Conservation (phyloP, 1,139 yeast genomes). For the Blastobotrys malaysiensis region DNA sequence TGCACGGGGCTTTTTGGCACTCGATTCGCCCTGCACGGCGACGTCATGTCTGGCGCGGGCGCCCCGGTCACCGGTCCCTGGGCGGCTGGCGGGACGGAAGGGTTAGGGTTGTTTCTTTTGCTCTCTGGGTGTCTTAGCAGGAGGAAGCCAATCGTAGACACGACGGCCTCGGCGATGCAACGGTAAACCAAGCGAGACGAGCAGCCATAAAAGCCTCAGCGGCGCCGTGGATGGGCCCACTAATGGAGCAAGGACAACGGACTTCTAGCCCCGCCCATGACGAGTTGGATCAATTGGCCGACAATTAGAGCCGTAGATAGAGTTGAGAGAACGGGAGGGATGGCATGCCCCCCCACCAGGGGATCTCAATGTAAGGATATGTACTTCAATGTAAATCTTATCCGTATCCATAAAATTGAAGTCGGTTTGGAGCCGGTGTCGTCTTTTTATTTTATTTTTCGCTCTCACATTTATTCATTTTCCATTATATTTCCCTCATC, state of each 20-base stretch:
- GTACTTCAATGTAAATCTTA: not conserved
- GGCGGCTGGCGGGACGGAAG: not conserved
- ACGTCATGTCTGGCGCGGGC: not conserved
- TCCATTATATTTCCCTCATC: not conserved
- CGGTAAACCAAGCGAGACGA: too few species aligned
- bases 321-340: not conserved
- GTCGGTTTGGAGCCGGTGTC: not conserved
- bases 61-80: not conserved
- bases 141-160: not conserved
- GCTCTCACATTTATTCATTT: not conserved
- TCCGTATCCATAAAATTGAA: not conserved
- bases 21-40: not conserved
- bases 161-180: not conserved
- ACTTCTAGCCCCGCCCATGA: too few species aligned
- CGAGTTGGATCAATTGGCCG: not conserved
- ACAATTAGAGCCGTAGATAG: not conserved
- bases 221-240: too few species aligned
- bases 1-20: not conserved
- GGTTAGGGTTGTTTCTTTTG: constrained; percentile 1
- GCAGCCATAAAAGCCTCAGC: not conserved
- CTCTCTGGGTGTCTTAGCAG: too few species aligned
- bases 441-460: not conserved
- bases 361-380: not conserved
- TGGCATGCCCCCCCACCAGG: too few species aligned
- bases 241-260: too few species aligned